phyloP scores from a whole-genome alignment of 148 eudicot species.

The Rheum nobile region DNA sequence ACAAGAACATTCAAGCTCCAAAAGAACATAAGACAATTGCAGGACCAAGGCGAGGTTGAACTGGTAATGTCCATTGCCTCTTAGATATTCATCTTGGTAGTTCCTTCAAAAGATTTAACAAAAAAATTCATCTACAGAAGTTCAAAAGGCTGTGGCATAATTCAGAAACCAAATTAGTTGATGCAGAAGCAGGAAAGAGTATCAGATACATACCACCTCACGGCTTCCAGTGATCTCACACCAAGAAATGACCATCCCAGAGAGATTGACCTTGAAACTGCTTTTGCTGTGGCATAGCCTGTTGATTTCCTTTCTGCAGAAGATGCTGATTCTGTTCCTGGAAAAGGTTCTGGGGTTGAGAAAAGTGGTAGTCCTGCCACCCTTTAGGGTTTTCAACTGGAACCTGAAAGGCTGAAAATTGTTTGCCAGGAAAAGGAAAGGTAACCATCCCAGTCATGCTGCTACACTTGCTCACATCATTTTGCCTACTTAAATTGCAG shows the following conservation, averaged over 20 bases:
- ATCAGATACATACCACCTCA: slow-evolving; percentile 24
- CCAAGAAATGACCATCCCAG: slow-evolving; percentile 71
- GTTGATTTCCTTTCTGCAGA: slow-evolving; percentile 41
- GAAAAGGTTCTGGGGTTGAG: slow-evolving; percentile 28
- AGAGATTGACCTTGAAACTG: slow-evolving; percentile 72
- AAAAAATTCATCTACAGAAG: neutral
- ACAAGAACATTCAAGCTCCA: slow-evolving; percentile 66
- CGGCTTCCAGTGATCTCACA: slow-evolving; percentile 44
- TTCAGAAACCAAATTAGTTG: neutral
- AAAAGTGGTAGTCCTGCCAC: slow-evolving; percentile 41
- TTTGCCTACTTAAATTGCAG: slow-evolving; percentile 27
- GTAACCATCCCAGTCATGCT: slow-evolving; percentile 31
- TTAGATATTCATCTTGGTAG: slow-evolving; percentile 32
- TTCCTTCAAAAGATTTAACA: slow-evolving; percentile 12
- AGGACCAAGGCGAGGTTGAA: slow-evolving; percentile 49
- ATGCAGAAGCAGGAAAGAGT: neutral
- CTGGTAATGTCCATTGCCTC: slow-evolving; percentile 37
- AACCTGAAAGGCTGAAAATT: slow-evolving; percentile 34
- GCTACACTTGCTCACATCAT: slow-evolving; percentile 31
- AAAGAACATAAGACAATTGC: slow-evolving; percentile 51
- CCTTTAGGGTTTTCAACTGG: slow-evolving; percentile 35
- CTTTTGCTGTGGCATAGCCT: slow-evolving; percentile 33
- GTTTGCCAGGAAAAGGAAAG: slow-evolving; percentile 98
- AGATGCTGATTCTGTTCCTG: slow-evolving; percentile 42
- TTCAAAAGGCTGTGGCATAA: neutral